phyloP scores from a whole-genome alignment of 306 rosid genomes.

The Cucurbita ficifolia region DNA sequence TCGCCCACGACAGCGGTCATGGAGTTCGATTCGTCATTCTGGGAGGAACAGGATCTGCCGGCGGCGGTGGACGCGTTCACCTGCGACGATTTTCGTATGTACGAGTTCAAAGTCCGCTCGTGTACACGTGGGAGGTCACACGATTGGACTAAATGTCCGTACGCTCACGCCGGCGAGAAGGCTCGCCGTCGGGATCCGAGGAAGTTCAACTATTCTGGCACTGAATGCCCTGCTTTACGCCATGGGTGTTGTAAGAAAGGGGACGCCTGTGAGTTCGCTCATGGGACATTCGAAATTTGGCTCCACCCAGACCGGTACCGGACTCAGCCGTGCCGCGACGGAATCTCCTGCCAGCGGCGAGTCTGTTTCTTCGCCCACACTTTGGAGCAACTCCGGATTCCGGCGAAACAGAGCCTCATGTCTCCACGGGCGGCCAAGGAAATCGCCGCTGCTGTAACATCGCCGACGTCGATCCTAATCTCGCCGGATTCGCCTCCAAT shows the following conservation, averaged over 20 bases:
- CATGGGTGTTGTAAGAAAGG: slow-evolving; percentile 47
- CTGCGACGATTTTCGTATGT: slow-evolving; percentile 3
- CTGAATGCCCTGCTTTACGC: slow-evolving; percentile 61
- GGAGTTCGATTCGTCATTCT: slow-evolving; percentile 15
- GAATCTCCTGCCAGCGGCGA: slow-evolving; percentile 44
- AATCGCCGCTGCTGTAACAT: not conserved
- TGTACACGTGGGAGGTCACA: slow-evolving; percentile 10
- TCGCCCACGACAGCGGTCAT: slow-evolving; percentile 1
- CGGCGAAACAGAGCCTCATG: slow-evolving; percentile 17
- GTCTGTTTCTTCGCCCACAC: slow-evolving; percentile 90
- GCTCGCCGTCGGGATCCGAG: slow-evolving; percentile 88
- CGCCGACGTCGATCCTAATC: slow-evolving; percentile 9
- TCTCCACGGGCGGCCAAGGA: slow-evolving; percentile 5
- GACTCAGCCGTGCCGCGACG: slow-evolving; percentile 83
- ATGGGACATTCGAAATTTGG: slow-evolving; percentile 94
- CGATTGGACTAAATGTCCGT: slow-evolving; percentile 12
- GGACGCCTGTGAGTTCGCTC: slow-evolving; percentile 69
- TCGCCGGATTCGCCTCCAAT: slow-evolving; percentile 47
- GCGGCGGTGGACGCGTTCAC: not conserved
- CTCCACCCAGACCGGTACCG: slow-evolving; percentile 82
- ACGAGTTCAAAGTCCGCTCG: slow-evolving; percentile 4
- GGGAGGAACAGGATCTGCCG: not conserved
- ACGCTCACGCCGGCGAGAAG: slow-evolving; percentile 72
- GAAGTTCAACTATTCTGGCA: slow-evolving; percentile 48
- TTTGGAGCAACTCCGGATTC: slow-evolving; percentile 48